These are phyloP conservation scores for Pseudonectria buxi DNA, from an alignment of 2,329 filamentous ascomycete genomes.

Conservation along the genomic window DNA sequence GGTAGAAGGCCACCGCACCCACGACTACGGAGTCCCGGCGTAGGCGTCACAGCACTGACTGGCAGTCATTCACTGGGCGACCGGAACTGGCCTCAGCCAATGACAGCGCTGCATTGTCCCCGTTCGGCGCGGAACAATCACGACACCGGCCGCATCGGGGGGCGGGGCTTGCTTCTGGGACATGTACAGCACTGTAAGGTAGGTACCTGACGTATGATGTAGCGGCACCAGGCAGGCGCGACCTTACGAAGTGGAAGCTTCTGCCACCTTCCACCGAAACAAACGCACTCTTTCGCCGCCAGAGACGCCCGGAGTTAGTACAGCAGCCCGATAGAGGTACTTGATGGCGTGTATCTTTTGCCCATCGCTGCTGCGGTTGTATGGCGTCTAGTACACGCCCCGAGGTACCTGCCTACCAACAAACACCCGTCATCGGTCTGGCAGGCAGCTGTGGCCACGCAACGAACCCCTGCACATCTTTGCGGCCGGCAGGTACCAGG, in stretches of 20 bases:
- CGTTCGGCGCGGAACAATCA: slow-evolving; percentile 30
- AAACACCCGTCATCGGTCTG: not conserved
- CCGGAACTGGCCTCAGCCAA: slow-evolving; percentile 25
- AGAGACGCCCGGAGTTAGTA: too few species aligned
- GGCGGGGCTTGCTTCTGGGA: slow-evolving; percentile 21
- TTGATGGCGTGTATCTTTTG: too few species aligned
- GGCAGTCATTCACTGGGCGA: slow-evolving; percentile 22
- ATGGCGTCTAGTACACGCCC: too few species aligned
- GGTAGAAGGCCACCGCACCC: slow-evolving; percentile 1
- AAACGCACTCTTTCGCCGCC: slow-evolving; percentile 1
- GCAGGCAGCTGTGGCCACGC: slow-evolving; percentile 17
- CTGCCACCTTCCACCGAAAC: slow-evolving; percentile 23
- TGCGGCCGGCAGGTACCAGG: too few species aligned
- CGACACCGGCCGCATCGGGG: slow-evolving; percentile 19
- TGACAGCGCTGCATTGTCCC: slow-evolving; percentile 24
- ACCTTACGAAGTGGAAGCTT: slow-evolving; percentile 24
- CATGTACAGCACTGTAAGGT: slow-evolving; percentile 8
- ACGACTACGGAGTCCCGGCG: not conserved
- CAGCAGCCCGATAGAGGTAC: too few species aligned
- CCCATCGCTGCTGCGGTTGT: too few species aligned
- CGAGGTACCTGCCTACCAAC: too few species aligned
- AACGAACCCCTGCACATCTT: slow-evolving; percentile 5
- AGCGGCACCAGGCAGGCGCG: slow-evolving; percentile 10
- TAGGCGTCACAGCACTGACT: slow-evolving; percentile 9
- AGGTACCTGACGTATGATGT: slow-evolving; percentile 16